Evolutionary conservation across 352 stramenopile genomes (phyloP).

Genomic region (Phytopythium oedochilum): DNA sequence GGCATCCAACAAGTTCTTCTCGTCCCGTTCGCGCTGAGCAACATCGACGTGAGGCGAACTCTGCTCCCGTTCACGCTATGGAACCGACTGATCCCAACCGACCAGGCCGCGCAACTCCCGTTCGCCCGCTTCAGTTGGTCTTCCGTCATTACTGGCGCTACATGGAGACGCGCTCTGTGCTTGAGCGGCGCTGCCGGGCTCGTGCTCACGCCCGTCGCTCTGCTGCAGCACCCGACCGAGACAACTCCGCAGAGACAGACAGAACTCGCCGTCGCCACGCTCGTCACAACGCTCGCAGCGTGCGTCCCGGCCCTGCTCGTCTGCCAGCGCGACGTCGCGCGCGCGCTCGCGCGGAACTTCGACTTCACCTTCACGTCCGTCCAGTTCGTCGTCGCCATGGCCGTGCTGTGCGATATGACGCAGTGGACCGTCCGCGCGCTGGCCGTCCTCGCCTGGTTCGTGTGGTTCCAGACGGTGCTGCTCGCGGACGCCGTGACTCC

Average conservation of each 20-base stretch:
- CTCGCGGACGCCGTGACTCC: slow-evolving; percentile 26
- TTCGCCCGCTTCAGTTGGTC: not conserved
- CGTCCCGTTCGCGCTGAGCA: not conserved
- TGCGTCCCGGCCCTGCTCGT: slow-evolving; percentile 2
- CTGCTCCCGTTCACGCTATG: not conserved
- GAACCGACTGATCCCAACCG: not conserved
- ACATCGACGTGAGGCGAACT: not conserved
- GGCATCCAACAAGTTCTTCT: not conserved
- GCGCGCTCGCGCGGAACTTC: slow-evolving; percentile 25
- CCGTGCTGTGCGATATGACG: slow-evolving; percentile 19
- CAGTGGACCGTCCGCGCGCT: slow-evolving; percentile 21
- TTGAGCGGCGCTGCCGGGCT: not conserved
- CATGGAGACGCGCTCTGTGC: not conserved
- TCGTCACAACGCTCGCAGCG: not conserved
- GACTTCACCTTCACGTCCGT: slow-evolving; percentile 28
- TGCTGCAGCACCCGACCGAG: not conserved
- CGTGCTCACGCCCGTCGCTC: not conserved
- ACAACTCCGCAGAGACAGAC: not conserved
- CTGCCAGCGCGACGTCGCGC: slow-evolving; percentile 20
- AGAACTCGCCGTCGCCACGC: not conserved
- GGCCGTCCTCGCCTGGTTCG: slow-evolving; percentile 15
- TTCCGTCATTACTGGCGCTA: not conserved
- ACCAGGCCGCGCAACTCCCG: not conserved
- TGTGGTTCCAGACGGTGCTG: slow-evolving; percentile 29
- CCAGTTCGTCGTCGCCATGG: slow-evolving; percentile 22